phyloP scores from a whole-genome alignment of 441 rosid species.

The Corymbia citriodora region DNA sequence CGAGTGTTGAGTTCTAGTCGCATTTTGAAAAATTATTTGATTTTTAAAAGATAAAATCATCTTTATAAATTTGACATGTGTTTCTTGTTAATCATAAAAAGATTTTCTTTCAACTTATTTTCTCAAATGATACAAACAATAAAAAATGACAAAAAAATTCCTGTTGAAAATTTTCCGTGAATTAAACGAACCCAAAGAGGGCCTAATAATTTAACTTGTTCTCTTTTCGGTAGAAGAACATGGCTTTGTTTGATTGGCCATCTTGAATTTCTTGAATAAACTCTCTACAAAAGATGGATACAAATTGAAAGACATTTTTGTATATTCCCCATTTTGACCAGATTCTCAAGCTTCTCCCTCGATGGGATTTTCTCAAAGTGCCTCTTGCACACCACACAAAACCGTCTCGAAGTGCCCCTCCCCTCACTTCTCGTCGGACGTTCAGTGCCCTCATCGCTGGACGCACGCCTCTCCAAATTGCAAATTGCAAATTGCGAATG shows the following conservation, averaged over 20 bases:
- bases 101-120: too few relatives aligned
- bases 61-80: neutral
- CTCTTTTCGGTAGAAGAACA: neutral
- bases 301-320: neutral
- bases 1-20: too few relatives aligned
- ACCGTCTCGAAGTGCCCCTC: neutral
- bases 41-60: neutral
- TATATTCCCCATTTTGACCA: neutral
- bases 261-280: neutral
- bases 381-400: accelerated
- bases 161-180: too few relatives aligned
- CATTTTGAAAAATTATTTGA: neutral
- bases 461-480: accelerated
- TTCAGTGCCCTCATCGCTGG: neutral
- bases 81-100: neutral
- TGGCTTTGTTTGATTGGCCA: neutral
- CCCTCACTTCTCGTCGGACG: neutral
- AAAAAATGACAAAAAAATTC: too few relatives aligned
- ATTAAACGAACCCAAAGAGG: neutral
- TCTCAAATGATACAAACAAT: too few relatives aligned
- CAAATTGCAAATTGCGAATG: neutral
- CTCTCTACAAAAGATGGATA: neutral
- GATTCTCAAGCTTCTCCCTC: neutral
- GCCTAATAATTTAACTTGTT: neutral
- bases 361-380: neutral